These are phyloP conservation scores for Zasmidium cellare DNA, from an alignment of 2,329 filamentous ascomycete genomes.

Conservation along the genomic window DNA sequence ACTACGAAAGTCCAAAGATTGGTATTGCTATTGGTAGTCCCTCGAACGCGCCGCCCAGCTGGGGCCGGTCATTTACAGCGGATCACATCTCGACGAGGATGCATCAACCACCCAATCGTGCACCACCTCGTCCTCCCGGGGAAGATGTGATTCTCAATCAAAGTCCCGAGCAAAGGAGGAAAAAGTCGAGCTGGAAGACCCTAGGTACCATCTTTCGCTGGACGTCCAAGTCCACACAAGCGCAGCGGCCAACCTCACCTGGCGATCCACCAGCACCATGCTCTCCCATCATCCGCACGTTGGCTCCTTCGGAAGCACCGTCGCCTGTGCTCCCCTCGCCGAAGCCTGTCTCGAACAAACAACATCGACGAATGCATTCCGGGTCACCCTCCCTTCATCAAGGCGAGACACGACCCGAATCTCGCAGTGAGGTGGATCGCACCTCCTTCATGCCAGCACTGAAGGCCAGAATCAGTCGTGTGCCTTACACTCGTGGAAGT, in stretches of 20 bases:
- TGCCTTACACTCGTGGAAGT: background rate
- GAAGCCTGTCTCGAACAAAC: background rate
- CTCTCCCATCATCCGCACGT: background rate
- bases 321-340: conserved; percentile 8
- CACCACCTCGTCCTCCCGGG: conserved; percentile 5
- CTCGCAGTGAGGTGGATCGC: background rate
- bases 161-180: conserved; percentile 19
- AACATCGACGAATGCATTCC: conserved; percentile 4
- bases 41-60: conserved; percentile 20
- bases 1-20: conserved; percentile 16
- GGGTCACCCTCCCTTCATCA: background rate
- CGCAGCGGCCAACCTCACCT: conserved; percentile 4
- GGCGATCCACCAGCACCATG: conserved; percentile 10
- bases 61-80: conserved; percentile 24
- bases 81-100: conserved; percentile 18
- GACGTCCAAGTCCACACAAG: conserved; percentile 10
- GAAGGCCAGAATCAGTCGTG: background rate
- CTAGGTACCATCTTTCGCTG: conserved; percentile 29
- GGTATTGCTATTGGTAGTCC: conserved; percentile 26
- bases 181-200: conserved; percentile 31
- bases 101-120: conserved; percentile 7
- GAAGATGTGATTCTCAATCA: background rate
- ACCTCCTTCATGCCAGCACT: conserved; percentile 6
- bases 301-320: conserved; percentile 4
- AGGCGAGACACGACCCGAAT: conserved; percentile 1